Base-by-base conservation (phyloP, 345 rosid species). In the Raphanus sativus region DNA sequence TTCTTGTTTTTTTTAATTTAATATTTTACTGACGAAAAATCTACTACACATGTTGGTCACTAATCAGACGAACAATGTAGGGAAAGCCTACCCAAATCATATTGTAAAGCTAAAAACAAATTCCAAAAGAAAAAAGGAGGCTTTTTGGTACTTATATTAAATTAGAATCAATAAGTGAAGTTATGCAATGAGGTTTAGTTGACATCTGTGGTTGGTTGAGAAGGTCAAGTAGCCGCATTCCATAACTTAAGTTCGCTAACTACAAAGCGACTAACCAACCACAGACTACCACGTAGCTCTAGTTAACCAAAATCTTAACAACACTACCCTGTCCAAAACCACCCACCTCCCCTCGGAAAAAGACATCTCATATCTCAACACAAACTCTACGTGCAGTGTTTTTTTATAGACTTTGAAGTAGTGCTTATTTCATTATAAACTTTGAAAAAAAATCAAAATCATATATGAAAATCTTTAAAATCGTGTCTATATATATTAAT, bases 121-220 rank as follows among this genome's bases (percentile, higher is more conserved):
- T 50, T 50, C 55, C 15, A 50, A n/a, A 50, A 50, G 17, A 50
- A 50, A 50, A 45, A 50, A 2, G 8, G 55, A 50, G 8, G 55
- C 2, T n/a, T n/a, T n/a, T 50, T 1, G 17, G 16, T 48, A 48
- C 55, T 15, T 7, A 15, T 48, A 48, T 38, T 38, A 38, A 21
- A 12, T 3, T 38, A 38, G 11, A 38, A 38, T 58, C 32, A 58
- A 25, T 58, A 55, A 55, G 24, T 42, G 67, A 30, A 29, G 36
- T 4, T 16, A 29, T 26, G 61, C 25, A 59, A 42, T 59, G 62
- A 59, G 73, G 73, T 72, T 72, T 72, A 58, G 81, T 66, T 78
- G 60, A 71, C 64, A 70, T 25, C 25, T 11, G 34, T 77, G 54
- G 71, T 77, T 71, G 29, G 71, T 56, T 56, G 50, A 40, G 54